phyloP scores from a whole-genome alignment of 2,329 filamentous ascomycete species.

The Paecilomyces dactylethromorphus region DNA sequence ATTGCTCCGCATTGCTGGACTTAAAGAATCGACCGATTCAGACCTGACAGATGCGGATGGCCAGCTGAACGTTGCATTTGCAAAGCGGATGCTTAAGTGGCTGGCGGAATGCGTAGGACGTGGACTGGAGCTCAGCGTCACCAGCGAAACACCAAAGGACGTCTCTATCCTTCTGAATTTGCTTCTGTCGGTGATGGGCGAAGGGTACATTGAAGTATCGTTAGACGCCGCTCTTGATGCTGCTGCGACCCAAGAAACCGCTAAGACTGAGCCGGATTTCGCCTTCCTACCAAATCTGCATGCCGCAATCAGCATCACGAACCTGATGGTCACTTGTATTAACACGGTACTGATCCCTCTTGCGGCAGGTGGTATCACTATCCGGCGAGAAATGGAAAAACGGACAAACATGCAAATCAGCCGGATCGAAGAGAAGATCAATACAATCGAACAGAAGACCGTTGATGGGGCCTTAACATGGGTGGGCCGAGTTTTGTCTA shows the following conservation, averaged over 20 bases:
- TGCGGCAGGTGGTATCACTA: slow-evolving; percentile 81
- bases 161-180: slow-evolving; percentile 78
- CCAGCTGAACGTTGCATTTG: slow-evolving; percentile 69
- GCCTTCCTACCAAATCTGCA: slow-evolving; percentile 73
- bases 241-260: slow-evolving; percentile 67
- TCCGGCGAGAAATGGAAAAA: slow-evolving; percentile 83
- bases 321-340: slow-evolving; percentile 89
- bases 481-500: slow-evolving; percentile 63
- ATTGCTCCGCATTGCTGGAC: slow-evolving; percentile 79
- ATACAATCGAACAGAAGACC: slow-evolving; percentile 61
- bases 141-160: slow-evolving; percentile 87
- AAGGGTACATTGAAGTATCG: slow-evolving; percentile 64
- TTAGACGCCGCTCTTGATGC: slow-evolving; percentile 66
- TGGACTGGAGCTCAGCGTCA: slow-evolving; percentile 81
- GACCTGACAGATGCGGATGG: slow-evolving; percentile 90
- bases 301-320: slow-evolving; percentile 78
- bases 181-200: slow-evolving; percentile 79
- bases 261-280: slow-evolving; percentile 81
- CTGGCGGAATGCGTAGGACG: slow-evolving; percentile 89
- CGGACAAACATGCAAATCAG: slow-evolving; percentile 66
- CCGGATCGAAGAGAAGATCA: slow-evolving; percentile 78
- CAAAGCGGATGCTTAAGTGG: slow-evolving; percentile 98
- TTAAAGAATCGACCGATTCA: slow-evolving; percentile 62
- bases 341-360: slow-evolving; percentile 84
- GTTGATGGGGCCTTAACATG: slow-evolving; percentile 70